A percentile compares a stretch with the other conserved stretches of the same genome.
Evolutionary conservation across 768 basidiomycete species (phyloP).

Genomic region (Fistulinella prunicolor): DNA sequence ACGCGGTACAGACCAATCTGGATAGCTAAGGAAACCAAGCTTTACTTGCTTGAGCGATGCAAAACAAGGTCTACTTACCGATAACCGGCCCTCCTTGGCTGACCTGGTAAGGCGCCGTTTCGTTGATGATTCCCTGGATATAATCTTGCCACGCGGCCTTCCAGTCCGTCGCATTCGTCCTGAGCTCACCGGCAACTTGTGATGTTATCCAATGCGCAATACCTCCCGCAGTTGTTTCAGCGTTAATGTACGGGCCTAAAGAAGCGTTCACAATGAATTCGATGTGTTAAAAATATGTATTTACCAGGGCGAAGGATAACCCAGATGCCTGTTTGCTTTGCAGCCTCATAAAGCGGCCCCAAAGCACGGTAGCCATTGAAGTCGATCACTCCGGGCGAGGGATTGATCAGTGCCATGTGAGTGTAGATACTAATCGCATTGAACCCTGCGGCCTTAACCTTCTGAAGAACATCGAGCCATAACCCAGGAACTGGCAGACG

Average conservation of each 20-base stretch:
- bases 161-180: slow-evolving; percentile 73
- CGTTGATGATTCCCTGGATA: slow-evolving; percentile 59
- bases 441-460: slow-evolving; percentile 75
- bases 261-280: no score
- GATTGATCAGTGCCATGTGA: slow-evolving; percentile 78
- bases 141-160: slow-evolving; percentile 69
- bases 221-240: slow-evolving; percentile 79
- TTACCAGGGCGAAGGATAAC: slow-evolving; percentile 75
- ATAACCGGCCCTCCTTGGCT: slow-evolving; percentile 73
- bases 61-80: slow-evolving; percentile 37
- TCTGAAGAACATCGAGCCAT: slow-evolving; percentile 83
- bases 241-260: slow-evolving; percentile 58
- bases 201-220: slow-evolving; percentile 68
- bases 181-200: slow-evolving; percentile 58
- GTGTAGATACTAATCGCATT: slow-evolving; percentile 77
- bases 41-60: not conserved
- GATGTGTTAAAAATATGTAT: slow-evolving; percentile 7
- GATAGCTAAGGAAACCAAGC: slow-evolving; percentile 37
- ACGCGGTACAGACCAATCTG: slow-evolving; percentile 46
- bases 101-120: slow-evolving; percentile 64
- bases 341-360: slow-evolving; percentile 70
- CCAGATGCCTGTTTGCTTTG: slow-evolving; percentile 71
- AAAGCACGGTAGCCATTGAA: slow-evolving; percentile 68
- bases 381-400: slow-evolving; percentile 69
- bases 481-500: slow-evolving; percentile 74